Evolutionary conservation across 225 moss, liverwort and hornwort genomes (phyloP), one percentile per base, ranked within the genome.

Genomic region (Physcomitrellopsis africana): DNA sequence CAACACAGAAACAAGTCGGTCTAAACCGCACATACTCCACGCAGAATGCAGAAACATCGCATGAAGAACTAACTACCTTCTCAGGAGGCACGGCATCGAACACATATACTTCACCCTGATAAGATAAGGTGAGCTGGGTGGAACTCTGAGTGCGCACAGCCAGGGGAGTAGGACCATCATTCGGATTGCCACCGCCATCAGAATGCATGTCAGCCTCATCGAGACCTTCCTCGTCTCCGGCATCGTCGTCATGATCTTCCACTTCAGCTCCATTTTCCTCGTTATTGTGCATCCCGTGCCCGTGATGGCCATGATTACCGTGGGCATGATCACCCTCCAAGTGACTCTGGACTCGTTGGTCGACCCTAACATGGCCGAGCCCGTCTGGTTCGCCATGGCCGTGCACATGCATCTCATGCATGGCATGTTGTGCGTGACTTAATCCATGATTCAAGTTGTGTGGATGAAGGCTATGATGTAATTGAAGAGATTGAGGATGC

Each of bases 1-100:
- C 15, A 16, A 58, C 20, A 58, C 23, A 26, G 3, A 45, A 67
- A 23, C 43, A 12, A 3, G 18, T 3, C 8, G 47, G 19, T 24
- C 18, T 47, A 14, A 46, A 8, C 69, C 19, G 1, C 46, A 43
- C 49, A 68, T 10, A 41, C 22, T 2, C n/a, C 11, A 58, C 16
- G 37, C 46, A 27, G 27, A 61, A 8, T 7, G 6, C 1, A 22
- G 6, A 23, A 23, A n/a, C 56, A 29, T 12, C 3, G 11, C 32
- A 10, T 3, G 22, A 43, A 17, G 0, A 16, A 59, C 29, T 71
- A 16, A 59, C 29, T 71, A 93, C 96, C 89, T 96, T 96, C 78
- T 96, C 96, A 12, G 96, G 96, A 61, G 96, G 96, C 47, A 96
- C 96, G 20, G 96, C 91, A 47, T 96, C 96, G 73, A 96, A 96